Evolutionary conservation across 768 basidiomycete genomes (phyloP).

Genomic region (Boletus sp.): DNA sequence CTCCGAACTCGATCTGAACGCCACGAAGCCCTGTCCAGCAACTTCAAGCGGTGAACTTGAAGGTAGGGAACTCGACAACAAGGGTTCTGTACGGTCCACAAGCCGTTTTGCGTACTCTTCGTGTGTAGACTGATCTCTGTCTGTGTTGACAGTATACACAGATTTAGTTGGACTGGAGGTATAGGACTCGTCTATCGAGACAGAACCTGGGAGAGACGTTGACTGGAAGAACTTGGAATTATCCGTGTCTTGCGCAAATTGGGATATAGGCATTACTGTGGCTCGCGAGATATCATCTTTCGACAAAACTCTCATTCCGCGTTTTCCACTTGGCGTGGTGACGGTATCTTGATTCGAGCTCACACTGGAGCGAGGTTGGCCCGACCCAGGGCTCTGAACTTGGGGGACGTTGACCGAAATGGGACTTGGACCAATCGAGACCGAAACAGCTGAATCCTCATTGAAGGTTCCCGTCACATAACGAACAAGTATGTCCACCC

Average conservation of each 20-base stretch:
- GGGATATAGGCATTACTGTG: constrained; percentile 53
- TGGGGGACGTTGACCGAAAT: constrained; percentile 25
- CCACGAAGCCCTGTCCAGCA: constrained; percentile 28
- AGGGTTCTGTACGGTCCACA: constrained; percentile 52
- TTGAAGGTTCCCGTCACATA: constrained; percentile 83
- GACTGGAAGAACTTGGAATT: constrained; percentile 62
- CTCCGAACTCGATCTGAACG: constrained; percentile 71
- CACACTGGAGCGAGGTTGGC: constrained; percentile 58
- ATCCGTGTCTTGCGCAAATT: constrained; percentile 50
- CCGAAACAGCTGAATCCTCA: constrained; percentile 57
- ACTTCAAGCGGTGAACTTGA: constrained; percentile 44
- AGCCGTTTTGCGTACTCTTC: constrained; percentile 37
- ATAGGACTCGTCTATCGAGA: constrained; percentile 25
- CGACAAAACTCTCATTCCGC: constrained; percentile 44
- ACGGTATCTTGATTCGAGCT: constrained; percentile 39
- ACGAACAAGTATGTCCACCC: constrained; percentile 92
- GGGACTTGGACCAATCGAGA: constrained; percentile 35
- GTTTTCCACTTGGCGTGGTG: constrained; percentile 25
- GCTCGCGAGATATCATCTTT: constrained; percentile 63
- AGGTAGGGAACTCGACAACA: constrained; percentile 62
- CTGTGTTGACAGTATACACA: constrained; percentile 43
- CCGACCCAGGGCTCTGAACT: constrained; percentile 28
- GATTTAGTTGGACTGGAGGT: constrained; percentile 58
- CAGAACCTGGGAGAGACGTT: constrained; percentile 31
- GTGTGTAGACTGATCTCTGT: constrained; percentile 20